These are phyloP conservation scores for Datisca glomerata DNA, from an alignment of 306 rosid species.

Conservation along the genomic window DNA sequence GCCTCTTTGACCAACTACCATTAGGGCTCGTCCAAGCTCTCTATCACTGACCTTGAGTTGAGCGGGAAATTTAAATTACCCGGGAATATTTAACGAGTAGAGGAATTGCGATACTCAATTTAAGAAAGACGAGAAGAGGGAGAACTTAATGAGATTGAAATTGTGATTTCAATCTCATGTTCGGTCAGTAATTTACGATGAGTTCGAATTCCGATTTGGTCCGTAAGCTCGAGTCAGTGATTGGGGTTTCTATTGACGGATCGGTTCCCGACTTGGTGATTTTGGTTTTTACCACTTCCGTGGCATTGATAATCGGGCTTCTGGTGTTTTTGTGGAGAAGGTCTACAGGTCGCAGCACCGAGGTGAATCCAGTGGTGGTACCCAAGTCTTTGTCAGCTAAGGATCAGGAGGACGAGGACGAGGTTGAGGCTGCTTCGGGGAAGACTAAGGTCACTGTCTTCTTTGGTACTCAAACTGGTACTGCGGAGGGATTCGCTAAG, in stretches of 20 bases:
- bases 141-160: constrained; percentile 18
- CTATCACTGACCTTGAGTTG: too few relatives aligned
- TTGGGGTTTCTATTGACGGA: constrained; percentile 58
- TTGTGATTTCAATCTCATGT: constrained; percentile 18
- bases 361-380: constrained; percentile 40
- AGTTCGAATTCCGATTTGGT: constrained; percentile 51
- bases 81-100: too few relatives aligned
- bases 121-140: too few relatives aligned
- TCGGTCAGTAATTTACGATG: too few relatives aligned
- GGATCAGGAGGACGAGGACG: constrained; percentile 66
- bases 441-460: constrained; percentile 56
- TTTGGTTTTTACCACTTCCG: constrained; percentile 41
- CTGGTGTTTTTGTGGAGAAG: constrained; percentile 51
- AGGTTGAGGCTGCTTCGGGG: constrained; percentile 35
- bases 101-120: too few relatives aligned
- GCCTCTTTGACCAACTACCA: too few relatives aligned
- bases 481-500: constrained; percentile 90
- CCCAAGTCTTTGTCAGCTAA: constrained; percentile 25
- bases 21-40: too few relatives aligned
- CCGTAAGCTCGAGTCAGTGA: constrained; percentile 35
- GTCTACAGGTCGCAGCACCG: constrained; percentile 55
- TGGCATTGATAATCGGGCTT: constrained; percentile 51
- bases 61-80: too few relatives aligned
- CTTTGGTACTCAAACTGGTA: constrained; percentile 87
- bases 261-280: constrained; percentile 49